A percentile compares a stretch with the other conserved stretches of the same genome.
Conservation (phyloP, 1,284 basidiomycete genomes). For the Moniliella sp. region DNA sequence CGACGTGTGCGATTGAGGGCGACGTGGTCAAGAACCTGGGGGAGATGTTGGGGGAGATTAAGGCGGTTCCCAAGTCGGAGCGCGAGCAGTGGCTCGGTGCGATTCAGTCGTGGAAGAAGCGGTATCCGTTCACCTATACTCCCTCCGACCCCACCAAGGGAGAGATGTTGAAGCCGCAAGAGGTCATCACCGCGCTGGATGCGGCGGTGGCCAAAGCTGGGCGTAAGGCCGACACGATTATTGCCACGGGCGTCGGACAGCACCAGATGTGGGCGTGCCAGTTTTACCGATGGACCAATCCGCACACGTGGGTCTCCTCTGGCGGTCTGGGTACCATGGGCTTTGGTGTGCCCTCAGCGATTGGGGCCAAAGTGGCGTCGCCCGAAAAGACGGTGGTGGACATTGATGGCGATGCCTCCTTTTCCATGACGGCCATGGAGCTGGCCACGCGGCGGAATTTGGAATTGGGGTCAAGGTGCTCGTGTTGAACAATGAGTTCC, state of each 20-base stretch:
- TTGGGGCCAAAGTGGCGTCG: constrained; percentile 86
- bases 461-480: constrained; percentile 71
- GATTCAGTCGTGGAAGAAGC: constrained; percentile 49
- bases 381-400: constrained; percentile 84
- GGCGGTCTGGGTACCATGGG: constrained; percentile 88
- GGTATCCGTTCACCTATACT: constrained; percentile 72
- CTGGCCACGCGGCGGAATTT: constrained; percentile 77
- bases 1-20: constrained; percentile 74
- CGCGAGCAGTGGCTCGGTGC: constrained; percentile 61
- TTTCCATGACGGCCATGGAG: constrained; percentile 96
- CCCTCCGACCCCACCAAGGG: constrained; percentile 43
- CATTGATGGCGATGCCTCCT: constrained; percentile 88
- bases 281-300: constrained; percentile 69
- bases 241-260: constrained; percentile 87
- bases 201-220: constrained; percentile 39
- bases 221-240: constrained; percentile 64
- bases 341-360: constrained; percentile 75
- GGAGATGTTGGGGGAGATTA: constrained; percentile 51
- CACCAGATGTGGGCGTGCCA: constrained; percentile 99
- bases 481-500: constrained; percentile 34
- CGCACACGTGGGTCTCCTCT: constrained; percentile 76
- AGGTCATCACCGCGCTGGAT: constrained; percentile 80
- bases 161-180: constrained; percentile 74
- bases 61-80: constrained; percentile 5
- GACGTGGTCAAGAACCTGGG: constrained; percentile 69